These are phyloP conservation scores for Reutealis trisperma DNA, from an alignment of 345 rosid species.

Conservation along the genomic window DNA sequence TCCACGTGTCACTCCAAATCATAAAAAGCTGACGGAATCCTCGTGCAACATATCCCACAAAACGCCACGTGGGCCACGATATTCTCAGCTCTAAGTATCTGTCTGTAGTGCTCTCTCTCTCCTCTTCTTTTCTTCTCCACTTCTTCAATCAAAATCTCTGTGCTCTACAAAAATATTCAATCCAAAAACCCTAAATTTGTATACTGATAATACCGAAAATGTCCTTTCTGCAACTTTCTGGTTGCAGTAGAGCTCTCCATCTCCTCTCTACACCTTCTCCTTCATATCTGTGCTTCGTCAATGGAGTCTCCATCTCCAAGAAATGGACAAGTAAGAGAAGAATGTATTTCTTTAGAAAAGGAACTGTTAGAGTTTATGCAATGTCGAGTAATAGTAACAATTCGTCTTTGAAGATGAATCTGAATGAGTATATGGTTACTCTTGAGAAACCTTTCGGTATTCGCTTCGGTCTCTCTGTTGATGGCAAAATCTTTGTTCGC, in stretches of 20 bases:
- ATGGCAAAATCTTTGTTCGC: constrained; percentile 78
- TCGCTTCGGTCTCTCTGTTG: constrained; percentile 69
- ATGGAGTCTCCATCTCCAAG: constrained; percentile 8
- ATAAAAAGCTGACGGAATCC: neutral
- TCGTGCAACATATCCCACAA: constrained; percentile 20
- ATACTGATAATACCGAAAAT: neutral
- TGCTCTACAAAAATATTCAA: neutral
- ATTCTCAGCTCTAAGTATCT: constrained; percentile 31
- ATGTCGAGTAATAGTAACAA: constrained; percentile 35
- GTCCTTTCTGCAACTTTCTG: constrained; percentile 44
- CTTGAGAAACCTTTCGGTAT: constrained; percentile 85
- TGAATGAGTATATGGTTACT: constrained; percentile 95
- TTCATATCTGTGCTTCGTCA: constrained; percentile 24
- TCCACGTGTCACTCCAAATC: constrained; percentile 21
- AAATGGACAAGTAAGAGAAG: neutral
- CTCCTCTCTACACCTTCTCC: constrained; percentile 8
- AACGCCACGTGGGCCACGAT: constrained; percentile 44
- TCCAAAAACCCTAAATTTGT: neutral
- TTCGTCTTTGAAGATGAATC: constrained; percentile 54
- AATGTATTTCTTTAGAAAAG: constrained; percentile 8
- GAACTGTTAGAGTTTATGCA: constrained; percentile 38
- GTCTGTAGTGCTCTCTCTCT: constrained; percentile 3
- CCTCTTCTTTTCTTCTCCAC: constrained; percentile 23
- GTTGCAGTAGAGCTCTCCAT: constrained; percentile 37
- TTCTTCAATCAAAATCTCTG: neutral